These are phyloP conservation scores for Fomitopsis schrenkii DNA, from an alignment of 1,284 basidiomycete species.

Conservation along the genomic window DNA sequence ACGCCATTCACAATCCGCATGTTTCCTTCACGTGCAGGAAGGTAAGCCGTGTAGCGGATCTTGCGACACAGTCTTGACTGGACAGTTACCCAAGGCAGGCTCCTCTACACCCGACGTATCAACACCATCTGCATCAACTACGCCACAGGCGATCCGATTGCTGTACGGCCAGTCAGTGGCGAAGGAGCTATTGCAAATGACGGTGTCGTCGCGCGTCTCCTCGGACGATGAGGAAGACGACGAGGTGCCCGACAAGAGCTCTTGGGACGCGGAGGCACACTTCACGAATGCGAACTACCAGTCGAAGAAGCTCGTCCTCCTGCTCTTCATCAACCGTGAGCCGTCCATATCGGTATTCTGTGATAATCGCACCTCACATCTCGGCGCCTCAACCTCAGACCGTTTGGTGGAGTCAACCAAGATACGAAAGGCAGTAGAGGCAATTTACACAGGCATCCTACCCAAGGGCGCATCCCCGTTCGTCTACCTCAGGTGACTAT, in stretches of 20 bases:
- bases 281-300: slow-evolving; percentile 90
- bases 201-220: slow-evolving; percentile 32
- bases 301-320: slow-evolving; percentile 79
- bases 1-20: slow-evolving; percentile 89
- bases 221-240: slow-evolving; percentile 24
- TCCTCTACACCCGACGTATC: slow-evolving; percentile 77
- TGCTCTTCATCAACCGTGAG: slow-evolving; percentile 98
- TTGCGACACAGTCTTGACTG: background rate
- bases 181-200: slow-evolving; percentile 72
- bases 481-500: slow-evolving; percentile 79
- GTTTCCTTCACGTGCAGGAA: slow-evolving; percentile 92
- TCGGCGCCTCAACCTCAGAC: slow-evolving; percentile 37
- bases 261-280: slow-evolving; percentile 71
- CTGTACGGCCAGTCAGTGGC: slow-evolving; percentile 83
- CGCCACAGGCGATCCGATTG: slow-evolving; percentile 71
- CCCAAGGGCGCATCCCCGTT: slow-evolving; percentile 92
- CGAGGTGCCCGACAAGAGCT: slow-evolving; percentile 21
- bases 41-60: slow-evolving; percentile 34
- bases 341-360: slow-evolving; percentile 7
- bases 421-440: slow-evolving; percentile 87
- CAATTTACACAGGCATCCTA: slow-evolving; percentile 82
- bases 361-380: background rate
- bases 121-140: slow-evolving; percentile 70
- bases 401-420: slow-evolving; percentile 89
- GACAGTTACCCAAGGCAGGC: slow-evolving; percentile 50